Percentiles rank a stretch among this genome's conserved stretches.
phyloP scores from a whole-genome alignment of 2,329 filamentous ascomycete species.

The Pyrenochaeta sp. region DNA sequence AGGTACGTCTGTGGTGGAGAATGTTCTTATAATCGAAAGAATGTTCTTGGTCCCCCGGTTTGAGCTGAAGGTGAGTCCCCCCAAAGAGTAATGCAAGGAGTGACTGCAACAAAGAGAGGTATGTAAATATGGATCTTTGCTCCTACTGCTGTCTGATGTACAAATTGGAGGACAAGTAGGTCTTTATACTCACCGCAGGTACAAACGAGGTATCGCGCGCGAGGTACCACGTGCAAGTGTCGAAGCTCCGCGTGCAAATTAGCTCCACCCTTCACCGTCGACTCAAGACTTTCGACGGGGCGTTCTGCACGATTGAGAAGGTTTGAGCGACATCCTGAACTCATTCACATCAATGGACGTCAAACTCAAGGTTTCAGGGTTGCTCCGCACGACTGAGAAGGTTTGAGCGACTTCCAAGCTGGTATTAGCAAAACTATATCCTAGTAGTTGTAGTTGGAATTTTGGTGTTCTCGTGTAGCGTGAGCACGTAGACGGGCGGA shows the following conservation, averaged over 20 bases:
- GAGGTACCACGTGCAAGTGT: not conserved
- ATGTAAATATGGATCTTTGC: not conserved
- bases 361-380: not conserved
- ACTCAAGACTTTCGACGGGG: constrained; percentile 5
- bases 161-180: not conserved
- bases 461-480: constrained; percentile 6
- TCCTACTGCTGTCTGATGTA: not conserved
- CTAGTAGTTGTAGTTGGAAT: not conserved
- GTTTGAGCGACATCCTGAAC: constrained; percentile 4
- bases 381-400: constrained; percentile 9
- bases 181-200: not conserved
- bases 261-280: constrained; percentile 5
- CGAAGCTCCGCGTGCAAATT: not conserved
- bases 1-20: not conserved
- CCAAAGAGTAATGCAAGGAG: not conserved
- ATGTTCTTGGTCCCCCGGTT: not conserved
- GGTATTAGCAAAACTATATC: not conserved
- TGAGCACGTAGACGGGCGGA: not conserved
- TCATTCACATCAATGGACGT: not conserved
- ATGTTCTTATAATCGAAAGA: not conserved
- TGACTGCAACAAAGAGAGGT: not conserved
- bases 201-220: not conserved
- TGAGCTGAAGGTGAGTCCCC: not conserved
- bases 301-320: constrained; percentile 9
- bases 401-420: constrained; percentile 12